Evolutionary conservation across 2,329 filamentous ascomycete genomes (phyloP).

Genomic region (Sporothrix schenckii): DNA sequence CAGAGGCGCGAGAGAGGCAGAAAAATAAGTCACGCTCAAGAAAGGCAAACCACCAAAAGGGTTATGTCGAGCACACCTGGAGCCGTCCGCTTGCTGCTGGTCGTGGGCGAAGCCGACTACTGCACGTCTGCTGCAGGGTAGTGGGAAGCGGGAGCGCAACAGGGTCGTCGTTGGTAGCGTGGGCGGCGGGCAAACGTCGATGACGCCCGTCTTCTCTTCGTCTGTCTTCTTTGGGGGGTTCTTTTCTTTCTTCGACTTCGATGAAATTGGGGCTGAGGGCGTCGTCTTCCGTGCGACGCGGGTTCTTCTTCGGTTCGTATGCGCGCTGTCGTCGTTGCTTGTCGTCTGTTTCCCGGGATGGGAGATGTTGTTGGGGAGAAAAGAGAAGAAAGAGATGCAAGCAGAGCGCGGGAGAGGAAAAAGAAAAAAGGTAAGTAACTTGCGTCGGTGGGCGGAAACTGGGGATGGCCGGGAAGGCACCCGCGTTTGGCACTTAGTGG

Average conservation of each 20-base stretch:
- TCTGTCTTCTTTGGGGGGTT: constrained; percentile 11
- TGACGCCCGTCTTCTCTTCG: constrained; percentile 26
- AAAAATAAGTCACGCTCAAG: neutral
- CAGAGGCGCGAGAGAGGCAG: constrained; percentile 11
- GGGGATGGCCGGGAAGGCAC: constrained; percentile 30
- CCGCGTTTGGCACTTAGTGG: constrained; percentile 29
- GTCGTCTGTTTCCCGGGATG: constrained; percentile 25
- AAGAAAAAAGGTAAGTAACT: constrained; percentile 17
- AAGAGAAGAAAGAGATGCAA: constrained; percentile 12
- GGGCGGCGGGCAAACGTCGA: constrained; percentile 3
- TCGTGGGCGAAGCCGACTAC: constrained; percentile 2
- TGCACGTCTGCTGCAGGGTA: constrained; percentile 25
- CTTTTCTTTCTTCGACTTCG: neutral
- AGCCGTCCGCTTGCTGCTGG: constrained; percentile 17
- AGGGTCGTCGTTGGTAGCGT: constrained; percentile 7
- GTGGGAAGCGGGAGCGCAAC: neutral
- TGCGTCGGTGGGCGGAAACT: constrained; percentile 25
- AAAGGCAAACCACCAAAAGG: constrained; percentile 13
- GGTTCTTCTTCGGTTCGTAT: constrained; percentile 18
- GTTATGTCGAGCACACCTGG: constrained; percentile 20
- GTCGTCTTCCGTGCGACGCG: constrained; percentile 27
- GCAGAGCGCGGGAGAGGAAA: constrained; percentile 18
- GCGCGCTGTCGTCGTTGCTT: constrained; percentile 8
- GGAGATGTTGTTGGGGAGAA: constrained; percentile 17
- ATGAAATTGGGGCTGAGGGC: neutral